These are phyloP conservation scores for Pichia membranifaciens DNA, from an alignment of 805 yeast genomes.

Conservation along the genomic window DNA sequence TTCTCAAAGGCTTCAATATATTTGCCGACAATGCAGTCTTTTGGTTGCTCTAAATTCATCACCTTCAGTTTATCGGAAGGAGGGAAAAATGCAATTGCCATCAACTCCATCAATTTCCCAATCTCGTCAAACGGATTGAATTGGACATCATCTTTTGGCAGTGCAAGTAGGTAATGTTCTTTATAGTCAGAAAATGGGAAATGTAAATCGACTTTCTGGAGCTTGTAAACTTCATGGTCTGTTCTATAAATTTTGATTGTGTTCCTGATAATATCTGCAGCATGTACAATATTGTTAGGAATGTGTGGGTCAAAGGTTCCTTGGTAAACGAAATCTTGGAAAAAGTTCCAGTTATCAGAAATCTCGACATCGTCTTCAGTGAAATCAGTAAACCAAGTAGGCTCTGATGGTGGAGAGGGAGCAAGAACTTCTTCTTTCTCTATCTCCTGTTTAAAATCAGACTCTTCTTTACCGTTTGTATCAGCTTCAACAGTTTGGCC, in stretches of 20 bases:
- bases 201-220: slow-evolving; percentile 25
- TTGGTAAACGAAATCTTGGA: slow-evolving; percentile 21
- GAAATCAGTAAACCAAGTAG: slow-evolving; percentile 23
- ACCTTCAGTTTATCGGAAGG: slow-evolving; percentile 29
- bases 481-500: background rate
- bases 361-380: slow-evolving; percentile 13
- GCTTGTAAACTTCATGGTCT: slow-evolving; percentile 25
- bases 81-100: slow-evolving; percentile 38
- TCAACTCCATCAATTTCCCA: slow-evolving; percentile 42
- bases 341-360: slow-evolving; percentile 16
- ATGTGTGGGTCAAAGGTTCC: slow-evolving; percentile 17
- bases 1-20: slow-evolving; percentile 31
- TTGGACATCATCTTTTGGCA: slow-evolving; percentile 47
- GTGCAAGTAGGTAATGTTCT: slow-evolving; percentile 45
- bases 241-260: slow-evolving; percentile 23
- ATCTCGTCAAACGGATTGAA: slow-evolving; percentile 61
- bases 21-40: slow-evolving; percentile 34
- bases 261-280: slow-evolving; percentile 17
- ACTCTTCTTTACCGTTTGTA: no score
- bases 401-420: background rate
- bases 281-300: slow-evolving; percentile 16
- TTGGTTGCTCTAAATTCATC: slow-evolving; percentile 32
- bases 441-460: background rate
- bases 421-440: slow-evolving; percentile 1
- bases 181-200: slow-evolving; percentile 41